Base-by-base conservation (phyloP, 768 basidiomycete genomes). In the Lactarius indigo region DNA sequence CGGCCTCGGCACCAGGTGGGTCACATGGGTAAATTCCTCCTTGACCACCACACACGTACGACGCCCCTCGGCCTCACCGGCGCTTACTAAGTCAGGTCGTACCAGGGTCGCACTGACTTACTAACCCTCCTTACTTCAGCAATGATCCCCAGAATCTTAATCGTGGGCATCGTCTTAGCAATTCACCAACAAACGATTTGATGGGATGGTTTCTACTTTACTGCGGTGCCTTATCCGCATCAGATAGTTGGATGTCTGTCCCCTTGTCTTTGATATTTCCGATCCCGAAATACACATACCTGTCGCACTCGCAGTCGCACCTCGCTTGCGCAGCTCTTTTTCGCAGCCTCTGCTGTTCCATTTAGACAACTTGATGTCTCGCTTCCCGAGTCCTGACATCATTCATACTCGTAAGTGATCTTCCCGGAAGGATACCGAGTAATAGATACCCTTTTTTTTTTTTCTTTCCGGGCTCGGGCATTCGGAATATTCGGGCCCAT, bases 91-190 rank as follows among this genome's bases (percentile, higher is more conserved):
- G 61, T 54, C 39, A 52, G 10, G 2, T 12, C 23, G 7, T 20
- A 12, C 35, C 35, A n/a, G 10, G 20, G n/a, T 20, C 28, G 5
- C 41, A n/a, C 13, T 28, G 20, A 47, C 47, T 26, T 15, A 35
- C 20, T 41, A 50, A 50, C 47, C n/a, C 47, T 52, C 50, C 31
- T 66, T 63, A 62, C 55, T 41, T 66, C 60, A 57, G 42, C 65
- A 28, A 17, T 17, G 9, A 28, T 39, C 55, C 44, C 35, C 28
- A 31, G 56, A 30, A 33, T 47, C 41, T 57, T 31, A 58, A 58
- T 57, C 58, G 56, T 42, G 26, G n/a, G 15, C 39, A 42, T 23
- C 55, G 57, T 59, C 61, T 67, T 63, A 58, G 61, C 30, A 57
- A 63, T 58, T 50, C 55, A 50, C 44, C 20, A 9, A 30, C 42